Conservation (phyloP, 345 rosid species). For the Populus alba region DNA sequence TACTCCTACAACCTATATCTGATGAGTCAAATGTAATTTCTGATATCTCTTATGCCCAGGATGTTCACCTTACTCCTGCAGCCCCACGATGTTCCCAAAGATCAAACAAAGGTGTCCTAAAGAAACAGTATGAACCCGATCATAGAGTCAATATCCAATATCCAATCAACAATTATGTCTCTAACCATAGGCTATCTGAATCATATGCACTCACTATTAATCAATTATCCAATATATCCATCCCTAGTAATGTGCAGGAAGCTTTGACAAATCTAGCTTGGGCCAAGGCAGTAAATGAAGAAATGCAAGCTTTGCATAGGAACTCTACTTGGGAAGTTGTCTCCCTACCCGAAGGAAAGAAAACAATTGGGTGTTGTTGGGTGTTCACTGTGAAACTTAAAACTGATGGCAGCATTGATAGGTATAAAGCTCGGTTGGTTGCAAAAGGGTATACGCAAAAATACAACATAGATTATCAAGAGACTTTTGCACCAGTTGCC, state of each 20-base stretch:
- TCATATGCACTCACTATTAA: not conserved
- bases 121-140: not conserved
- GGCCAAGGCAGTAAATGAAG: not conserved
- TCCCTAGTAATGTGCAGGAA: not conserved
- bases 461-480: not conserved
- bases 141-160: not conserved
- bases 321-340: not conserved
- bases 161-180: not conserved
- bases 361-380: not conserved
- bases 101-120: not conserved
- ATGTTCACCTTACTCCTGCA: too few relatives aligned
- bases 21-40: too few relatives aligned
- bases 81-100: not conserved
- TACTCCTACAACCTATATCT: too few relatives aligned
- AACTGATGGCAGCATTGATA: not conserved
- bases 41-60: too few relatives aligned
- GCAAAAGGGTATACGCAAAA: not conserved
- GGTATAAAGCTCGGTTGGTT: not conserved
- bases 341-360: not conserved
- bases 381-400: not conserved
- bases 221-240: not conserved
- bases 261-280: not conserved
- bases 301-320: not conserved
- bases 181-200: not conserved
- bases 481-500: not conserved